These are phyloP conservation scores for Porcisia deanei DNA, from an alignment of 208 protist species.

Conservation along the genomic window DNA sequence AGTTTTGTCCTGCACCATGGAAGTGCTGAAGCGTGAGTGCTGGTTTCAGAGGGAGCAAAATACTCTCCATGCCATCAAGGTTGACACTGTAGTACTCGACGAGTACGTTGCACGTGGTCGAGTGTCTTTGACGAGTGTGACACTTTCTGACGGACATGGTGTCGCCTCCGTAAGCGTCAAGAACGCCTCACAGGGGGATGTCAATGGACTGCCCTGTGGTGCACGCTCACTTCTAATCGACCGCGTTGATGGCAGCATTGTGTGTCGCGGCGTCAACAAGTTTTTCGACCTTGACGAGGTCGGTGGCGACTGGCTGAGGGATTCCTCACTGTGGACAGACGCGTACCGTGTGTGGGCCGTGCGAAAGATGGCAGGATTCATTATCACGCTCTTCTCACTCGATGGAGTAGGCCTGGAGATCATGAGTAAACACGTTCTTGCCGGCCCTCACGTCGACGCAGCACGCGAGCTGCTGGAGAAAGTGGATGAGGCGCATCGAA, in stretches of 20 bases:
- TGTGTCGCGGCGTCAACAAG: slow-evolving; percentile 88
- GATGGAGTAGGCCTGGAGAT: slow-evolving; percentile 63
- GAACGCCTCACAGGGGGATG: slow-evolving; percentile 68
- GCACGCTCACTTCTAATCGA: slow-evolving; percentile 76
- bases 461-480: slow-evolving; percentile 41
- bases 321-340: slow-evolving; percentile 38
- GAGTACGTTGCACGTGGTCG: slow-evolving; percentile 38
- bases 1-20: slow-evolving; percentile 17
- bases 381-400: slow-evolving; percentile 78
- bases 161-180: slow-evolving; percentile 73
- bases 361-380: slow-evolving; percentile 90
- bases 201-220: slow-evolving; percentile 65
- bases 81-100: slow-evolving; percentile 29
- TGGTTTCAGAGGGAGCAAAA: slow-evolving; percentile 32
- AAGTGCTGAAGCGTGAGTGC: slow-evolving; percentile 31
- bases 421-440: slow-evolving; percentile 81
- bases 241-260: slow-evolving; percentile 43
- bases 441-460: slow-evolving; percentile 75
- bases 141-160: slow-evolving; percentile 27
- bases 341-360: slow-evolving; percentile 55
- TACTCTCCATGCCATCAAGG: slow-evolving; percentile 5
- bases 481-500: slow-evolving; percentile 39
- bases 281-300: slow-evolving; percentile 79
- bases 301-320: slow-evolving; percentile 35
- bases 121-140: slow-evolving; percentile 12